phyloP scores from a whole-genome alignment of 1,284 basidiomycete species.

The Inonotus hispidus region DNA sequence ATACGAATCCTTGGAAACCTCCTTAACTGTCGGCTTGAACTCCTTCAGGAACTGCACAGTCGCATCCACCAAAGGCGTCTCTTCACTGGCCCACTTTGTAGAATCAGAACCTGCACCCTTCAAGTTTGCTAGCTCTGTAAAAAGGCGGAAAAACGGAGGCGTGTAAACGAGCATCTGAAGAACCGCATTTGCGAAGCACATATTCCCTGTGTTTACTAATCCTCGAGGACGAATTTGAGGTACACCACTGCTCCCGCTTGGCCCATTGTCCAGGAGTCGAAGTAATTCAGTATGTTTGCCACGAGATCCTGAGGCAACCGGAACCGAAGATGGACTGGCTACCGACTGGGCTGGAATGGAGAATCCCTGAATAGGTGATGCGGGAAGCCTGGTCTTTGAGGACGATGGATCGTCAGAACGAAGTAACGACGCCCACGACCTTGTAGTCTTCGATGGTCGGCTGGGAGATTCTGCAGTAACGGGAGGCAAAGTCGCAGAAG shows the following conservation, averaged over 20 bases:
- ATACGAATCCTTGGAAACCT: conserved; percentile 33
- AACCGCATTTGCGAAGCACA: conserved; percentile 97
- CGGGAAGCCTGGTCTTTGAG: conserved; percentile 46
- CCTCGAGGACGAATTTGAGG: conserved; percentile 68
- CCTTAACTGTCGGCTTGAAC: conserved; percentile 46
- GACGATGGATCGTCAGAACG: conserved; percentile 36
- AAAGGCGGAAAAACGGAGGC: conserved; percentile 78
- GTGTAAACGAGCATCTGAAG: conserved; percentile 90
- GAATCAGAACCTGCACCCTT: conserved; percentile 29
- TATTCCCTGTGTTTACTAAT: conserved; percentile 92
- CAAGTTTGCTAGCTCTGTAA: conserved; percentile 64
- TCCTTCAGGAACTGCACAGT: conserved; percentile 79
- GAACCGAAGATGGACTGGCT: conserved; percentile 21
- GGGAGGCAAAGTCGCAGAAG: conserved; percentile 25
- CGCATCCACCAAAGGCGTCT: conserved; percentile 81
- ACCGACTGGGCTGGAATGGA: conserved; percentile 48
- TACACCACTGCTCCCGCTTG: conserved; percentile 26
- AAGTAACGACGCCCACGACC: conserved; percentile 77
- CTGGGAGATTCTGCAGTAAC: conserved; percentile 25
- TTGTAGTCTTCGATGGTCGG: conserved; percentile 40
- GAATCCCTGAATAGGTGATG: conserved; percentile 61
- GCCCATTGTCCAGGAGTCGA: conserved; percentile 49
- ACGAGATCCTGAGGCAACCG: conserved; percentile 30
- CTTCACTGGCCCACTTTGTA: conserved; percentile 38
- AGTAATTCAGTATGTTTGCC: conserved; percentile 47